Evolutionary conservation across 805 yeast species (phyloP).

Genomic region (Candida silvicultrix): DNA sequence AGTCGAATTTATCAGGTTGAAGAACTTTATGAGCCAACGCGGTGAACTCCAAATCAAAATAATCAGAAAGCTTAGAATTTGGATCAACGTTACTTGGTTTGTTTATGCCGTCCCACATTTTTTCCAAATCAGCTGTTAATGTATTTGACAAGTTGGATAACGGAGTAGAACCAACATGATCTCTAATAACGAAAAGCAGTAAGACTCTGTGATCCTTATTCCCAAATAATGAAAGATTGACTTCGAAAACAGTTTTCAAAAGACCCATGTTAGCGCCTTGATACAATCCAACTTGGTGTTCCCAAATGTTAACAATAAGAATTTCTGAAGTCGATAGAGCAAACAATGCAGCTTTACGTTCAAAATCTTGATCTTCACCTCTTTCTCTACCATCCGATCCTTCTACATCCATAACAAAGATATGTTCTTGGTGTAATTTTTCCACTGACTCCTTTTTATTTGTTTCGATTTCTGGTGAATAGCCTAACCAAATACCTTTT

Average conservation of each 20-base stretch:
- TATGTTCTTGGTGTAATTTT: constrained; percentile 25
- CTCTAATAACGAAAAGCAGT: constrained; percentile 84
- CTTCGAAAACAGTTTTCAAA: constrained; percentile 93
- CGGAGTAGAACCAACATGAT: constrained; percentile 86
- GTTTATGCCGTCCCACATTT: constrained; percentile 71
- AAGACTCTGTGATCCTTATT: constrained; percentile 54
- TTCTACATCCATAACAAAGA: constrained; percentile 93
- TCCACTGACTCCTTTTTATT: constrained; percentile 12
- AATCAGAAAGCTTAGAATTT: constrained; percentile 56
- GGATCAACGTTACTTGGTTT: constrained; percentile 60
- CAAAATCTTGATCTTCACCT: constrained; percentile 98
- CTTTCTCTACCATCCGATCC: constrained; percentile 98
- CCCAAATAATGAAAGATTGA: constrained; percentile 81
- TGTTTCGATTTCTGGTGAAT: constrained; percentile 36
- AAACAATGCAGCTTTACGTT: constrained; percentile 91
- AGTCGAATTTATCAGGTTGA: constrained; percentile 63
- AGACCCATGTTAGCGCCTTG: constrained; percentile 98
- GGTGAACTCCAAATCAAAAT: constrained; percentile 78
- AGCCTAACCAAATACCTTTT: constrained; percentile 75
- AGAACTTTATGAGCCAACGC: constrained; percentile 82
- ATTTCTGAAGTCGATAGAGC: constrained; percentile 91
- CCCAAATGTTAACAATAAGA: constrained; percentile 92
- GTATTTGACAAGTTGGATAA: constrained; percentile 63
- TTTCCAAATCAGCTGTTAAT: constrained; percentile 60
- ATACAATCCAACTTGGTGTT: constrained; percentile 91